Evolutionary conservation across 208 protist genomes (phyloP).

Genomic region (Crithidia sp.): DNA sequence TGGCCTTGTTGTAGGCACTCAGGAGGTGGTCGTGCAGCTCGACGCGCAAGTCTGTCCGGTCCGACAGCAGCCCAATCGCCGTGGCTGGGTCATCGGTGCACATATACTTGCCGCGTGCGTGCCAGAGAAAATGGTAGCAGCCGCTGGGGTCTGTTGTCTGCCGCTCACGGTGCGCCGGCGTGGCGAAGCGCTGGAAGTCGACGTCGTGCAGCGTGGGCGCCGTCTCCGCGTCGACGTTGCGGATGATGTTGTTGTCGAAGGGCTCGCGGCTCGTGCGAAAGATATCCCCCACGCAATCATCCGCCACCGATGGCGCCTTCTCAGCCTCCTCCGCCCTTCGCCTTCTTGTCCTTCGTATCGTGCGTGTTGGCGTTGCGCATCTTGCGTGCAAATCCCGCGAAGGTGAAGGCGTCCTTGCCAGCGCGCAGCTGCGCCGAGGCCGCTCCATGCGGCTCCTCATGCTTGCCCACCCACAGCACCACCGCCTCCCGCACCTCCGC

Average conservation of each 20-base stretch:
- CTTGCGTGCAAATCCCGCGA: background rate
- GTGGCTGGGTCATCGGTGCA: conserved; percentile 30
- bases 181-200: conserved; percentile 23
- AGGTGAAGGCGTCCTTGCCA: conserved; percentile 2
- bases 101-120: conserved; percentile 26
- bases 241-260: conserved; percentile 40
- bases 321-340: conserved; percentile 1
- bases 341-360: background rate
- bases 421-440: background rate
- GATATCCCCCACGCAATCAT: conserved; percentile 29
- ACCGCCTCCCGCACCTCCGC: conserved; percentile 26
- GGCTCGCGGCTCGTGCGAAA: conserved; percentile 44
- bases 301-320: background rate
- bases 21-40: conserved; percentile 44
- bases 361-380: background rate
- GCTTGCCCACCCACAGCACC: conserved; percentile 19
- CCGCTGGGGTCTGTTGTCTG: conserved; percentile 41
- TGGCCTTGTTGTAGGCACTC: conserved; percentile 32
- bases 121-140: conserved; percentile 47
- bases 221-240: background rate
- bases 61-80: conserved; percentile 34
- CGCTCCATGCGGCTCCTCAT: conserved; percentile 22
- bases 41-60: conserved; percentile 38
- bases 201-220: conserved; percentile 11
- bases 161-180: conserved; percentile 26